phyloP scores from a whole-genome alignment of 805 yeast species.

The Wickerhamiella shivajii region DNA sequence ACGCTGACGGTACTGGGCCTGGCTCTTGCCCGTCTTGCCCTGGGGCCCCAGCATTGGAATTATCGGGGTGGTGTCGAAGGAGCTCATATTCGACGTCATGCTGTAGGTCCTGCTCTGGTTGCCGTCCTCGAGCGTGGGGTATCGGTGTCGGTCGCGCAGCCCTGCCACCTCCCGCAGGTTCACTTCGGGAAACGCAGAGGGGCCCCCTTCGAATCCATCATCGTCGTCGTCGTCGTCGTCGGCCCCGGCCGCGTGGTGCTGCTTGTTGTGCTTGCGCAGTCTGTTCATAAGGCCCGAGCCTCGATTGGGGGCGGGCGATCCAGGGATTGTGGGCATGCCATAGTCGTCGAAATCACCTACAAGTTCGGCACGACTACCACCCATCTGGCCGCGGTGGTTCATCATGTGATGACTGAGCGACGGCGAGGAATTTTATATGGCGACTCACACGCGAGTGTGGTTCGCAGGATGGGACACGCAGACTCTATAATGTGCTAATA shows the following conservation, averaged over 20 bases:
- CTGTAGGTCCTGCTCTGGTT: constrained; percentile 20
- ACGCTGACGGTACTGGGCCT: constrained; percentile 19
- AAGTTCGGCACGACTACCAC: too few relatives aligned
- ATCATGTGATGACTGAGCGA: too few relatives aligned
- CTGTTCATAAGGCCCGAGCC: constrained; percentile 9
- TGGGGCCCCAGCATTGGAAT: constrained; percentile 22
- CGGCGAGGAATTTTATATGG: too few relatives aligned
- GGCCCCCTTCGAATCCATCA: constrained; percentile 17
- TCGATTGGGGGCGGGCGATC: constrained; percentile 3
- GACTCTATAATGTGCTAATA: too few relatives aligned
- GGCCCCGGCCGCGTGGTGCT: constrained; percentile 8
- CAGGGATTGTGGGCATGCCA: constrained; percentile 16
- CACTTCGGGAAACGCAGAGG: constrained; percentile 16
- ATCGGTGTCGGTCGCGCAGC: constrained; percentile 25
- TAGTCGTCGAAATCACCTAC: constrained; percentile 16
- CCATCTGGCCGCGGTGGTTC: too few relatives aligned
- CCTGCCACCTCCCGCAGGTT: constrained; percentile 15
- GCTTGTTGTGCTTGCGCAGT: constrained; percentile 9
- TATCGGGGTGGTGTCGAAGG: constrained; percentile 25
- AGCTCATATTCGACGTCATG: constrained; percentile 20
- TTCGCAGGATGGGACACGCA: too few relatives aligned
- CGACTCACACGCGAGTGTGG: too few relatives aligned
- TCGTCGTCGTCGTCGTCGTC: constrained; percentile 19
- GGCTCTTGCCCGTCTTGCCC: constrained; percentile 5
- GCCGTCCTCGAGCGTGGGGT: constrained; percentile 20